Evolutionary conservation across 495 filamentous ascomycete genomes (phyloP), one percentile per base, ranked within the genome.

Genomic region (Tuber aestivum): DNA sequence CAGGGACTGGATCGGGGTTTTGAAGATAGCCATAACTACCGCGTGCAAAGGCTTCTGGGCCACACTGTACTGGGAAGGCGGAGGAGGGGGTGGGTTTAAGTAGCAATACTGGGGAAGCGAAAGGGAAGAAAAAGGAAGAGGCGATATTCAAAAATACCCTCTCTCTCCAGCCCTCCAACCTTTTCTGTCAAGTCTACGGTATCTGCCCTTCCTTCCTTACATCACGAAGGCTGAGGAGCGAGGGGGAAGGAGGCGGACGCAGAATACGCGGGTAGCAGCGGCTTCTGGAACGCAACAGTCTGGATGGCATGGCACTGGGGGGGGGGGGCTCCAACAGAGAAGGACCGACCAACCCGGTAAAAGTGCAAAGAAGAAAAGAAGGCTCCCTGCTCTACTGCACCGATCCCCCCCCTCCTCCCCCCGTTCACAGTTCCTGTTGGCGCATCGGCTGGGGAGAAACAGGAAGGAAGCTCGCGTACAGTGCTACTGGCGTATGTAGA

Each of bases 1-100:
- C 72, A 79, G 61, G 9, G 76, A 72, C 40, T 72, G 72, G 18
- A 78, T 41, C 5, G 77, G 77, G 56, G 65, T 70, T 35, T 78
- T 79, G 38, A 79, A 68, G 70, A 79, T 70, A 8, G 78, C 75
- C 78, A 79, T 79, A 20, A 40, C n/a, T 20, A 21, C 56, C 27
- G 56, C 56, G 12, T 65, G 18, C 56, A 18, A 32, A 18, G 27
- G 27, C 14, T 32, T 12, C 18, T 7, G 56, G 27, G 56, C 56
- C 18, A 6, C 27, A 32, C 2, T 12, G n/a, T 18, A 65, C n/a
- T 16, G 12, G 56, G 27, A 32, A 65, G 12, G 56, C 3, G 27
- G 56, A 65, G 56, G n/a, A 32, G 27, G 27, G 27, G 8, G 6
- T 9, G 18, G 48, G 56, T 27, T 65, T 65, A 35, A 32, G 56